These are phyloP conservation scores for Anaeramoeba ignava DNA, from an alignment of 78 protist genomes.

Conservation along the genomic window DNA sequence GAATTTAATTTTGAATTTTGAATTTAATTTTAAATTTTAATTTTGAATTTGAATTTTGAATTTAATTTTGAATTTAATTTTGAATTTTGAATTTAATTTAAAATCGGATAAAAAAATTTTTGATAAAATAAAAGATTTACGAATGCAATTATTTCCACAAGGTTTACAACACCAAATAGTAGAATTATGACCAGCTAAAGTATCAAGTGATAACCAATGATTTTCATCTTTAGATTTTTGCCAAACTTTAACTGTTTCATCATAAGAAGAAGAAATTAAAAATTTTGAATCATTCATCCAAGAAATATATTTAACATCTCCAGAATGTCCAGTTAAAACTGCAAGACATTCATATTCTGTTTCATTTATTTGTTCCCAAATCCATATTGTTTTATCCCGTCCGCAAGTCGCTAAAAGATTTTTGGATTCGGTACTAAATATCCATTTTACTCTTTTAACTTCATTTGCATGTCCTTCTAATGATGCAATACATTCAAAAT, in stretches of 20 bases:
- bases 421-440: slow-evolving; percentile 46
- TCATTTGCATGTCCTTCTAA: slow-evolving; percentile 87
- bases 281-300: slow-evolving; percentile 56
- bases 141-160: too few species aligned
- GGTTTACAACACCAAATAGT: too few species aligned
- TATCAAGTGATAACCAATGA: slow-evolving; percentile 66
- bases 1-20: too few species aligned
- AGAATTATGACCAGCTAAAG: slow-evolving; percentile 67
- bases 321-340: slow-evolving; percentile 69
- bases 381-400: slow-evolving; percentile 82
- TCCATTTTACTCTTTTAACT: slow-evolving; percentile 77
- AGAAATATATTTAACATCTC: slow-evolving; percentile 72
- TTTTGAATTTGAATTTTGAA: too few species aligned
- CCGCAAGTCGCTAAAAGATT: slow-evolving; percentile 77
- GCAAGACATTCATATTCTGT: slow-evolving; percentile 62
- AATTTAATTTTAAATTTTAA: too few species aligned
- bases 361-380: slow-evolving; percentile 59
- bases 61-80: too few species aligned
- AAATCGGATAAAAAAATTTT: too few species aligned
- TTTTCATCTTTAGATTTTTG: slow-evolving; percentile 45
- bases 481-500: slow-evolving; percentile 43
- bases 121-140: too few species aligned
- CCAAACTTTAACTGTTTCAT: slow-evolving; percentile 68
- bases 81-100: too few species aligned
- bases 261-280: slow-evolving; percentile 62